Evolutionary conservation across 129 eudicot species (phyloP).

Genomic region (Helichrysum umbraculigerum): DNA sequence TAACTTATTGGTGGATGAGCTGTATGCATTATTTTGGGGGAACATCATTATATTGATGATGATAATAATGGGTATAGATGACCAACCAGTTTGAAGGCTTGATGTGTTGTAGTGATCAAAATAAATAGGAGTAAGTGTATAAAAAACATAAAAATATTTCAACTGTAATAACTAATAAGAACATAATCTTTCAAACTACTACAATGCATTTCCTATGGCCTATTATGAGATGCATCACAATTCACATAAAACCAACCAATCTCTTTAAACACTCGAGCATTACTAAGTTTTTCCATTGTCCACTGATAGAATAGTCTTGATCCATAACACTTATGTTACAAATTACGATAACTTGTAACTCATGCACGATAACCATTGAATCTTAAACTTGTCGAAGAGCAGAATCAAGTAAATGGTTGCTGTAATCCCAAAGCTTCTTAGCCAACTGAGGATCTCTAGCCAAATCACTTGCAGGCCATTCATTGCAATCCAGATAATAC

Average conservation of each 20-base stretch:
- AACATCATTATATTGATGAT: too few species aligned
- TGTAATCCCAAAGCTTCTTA: constrained; percentile 83
- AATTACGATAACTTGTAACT: constrained; percentile 1
- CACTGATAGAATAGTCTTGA: not conserved
- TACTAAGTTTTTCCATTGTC: not conserved
- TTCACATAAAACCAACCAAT: not conserved
- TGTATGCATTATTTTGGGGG: too few species aligned
- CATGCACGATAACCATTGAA: constrained; percentile 1
- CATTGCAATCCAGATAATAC: constrained; percentile 84
- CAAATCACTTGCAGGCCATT: constrained; percentile 52
- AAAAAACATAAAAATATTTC: not conserved
- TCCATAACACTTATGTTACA: not conserved
- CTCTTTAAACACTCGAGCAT: constrained; percentile 8
- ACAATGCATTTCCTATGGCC: not conserved
- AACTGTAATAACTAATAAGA: not conserved
- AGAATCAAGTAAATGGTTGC: constrained; percentile 59
- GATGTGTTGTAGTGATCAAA: not conserved
- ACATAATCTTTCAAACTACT: not conserved
- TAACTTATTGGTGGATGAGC: too few species aligned
- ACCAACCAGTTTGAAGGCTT: not conserved
- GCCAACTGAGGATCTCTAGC: constrained; percentile 67
- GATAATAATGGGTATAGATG: too few species aligned
- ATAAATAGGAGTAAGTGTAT: too few species aligned
- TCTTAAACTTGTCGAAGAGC: constrained; percentile 19
- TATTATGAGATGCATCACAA: not conserved